These are phyloP conservation scores for Pichia sp. DNA, from an alignment of 1,139 yeast species.

Conservation along the genomic window DNA sequence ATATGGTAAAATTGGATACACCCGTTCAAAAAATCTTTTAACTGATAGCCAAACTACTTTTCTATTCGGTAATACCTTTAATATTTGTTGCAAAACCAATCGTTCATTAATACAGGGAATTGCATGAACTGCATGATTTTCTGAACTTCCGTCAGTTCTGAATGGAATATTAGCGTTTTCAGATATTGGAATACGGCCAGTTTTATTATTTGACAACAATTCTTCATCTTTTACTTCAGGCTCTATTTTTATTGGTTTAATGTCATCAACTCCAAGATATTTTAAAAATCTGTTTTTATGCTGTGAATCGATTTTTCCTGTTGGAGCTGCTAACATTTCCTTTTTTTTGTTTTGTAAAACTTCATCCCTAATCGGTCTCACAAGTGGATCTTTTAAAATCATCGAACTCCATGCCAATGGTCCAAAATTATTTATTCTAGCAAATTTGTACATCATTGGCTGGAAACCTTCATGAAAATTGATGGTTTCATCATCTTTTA, in stretches of 20 bases:
- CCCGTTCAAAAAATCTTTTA: constrained; percentile 38
- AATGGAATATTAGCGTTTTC: not conserved
- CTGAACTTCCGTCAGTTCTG: too few relatives aligned
- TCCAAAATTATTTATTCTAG: constrained; percentile 40
- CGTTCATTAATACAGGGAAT: too few relatives aligned
- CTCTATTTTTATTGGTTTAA: constrained; percentile 17
- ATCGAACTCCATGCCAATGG: constrained; percentile 46
- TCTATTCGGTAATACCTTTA: constrained; percentile 38
- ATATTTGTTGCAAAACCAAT: constrained; percentile 29
- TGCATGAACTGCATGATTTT: too few relatives aligned
- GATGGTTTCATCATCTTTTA: constrained; percentile 24
- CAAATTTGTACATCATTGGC: constrained; percentile 36
- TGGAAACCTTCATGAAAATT: constrained; percentile 40
- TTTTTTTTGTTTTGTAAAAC: constrained; percentile 29
- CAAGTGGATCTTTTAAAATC: constrained; percentile 41
- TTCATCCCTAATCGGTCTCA: constrained; percentile 31
- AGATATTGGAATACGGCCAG: not conserved
- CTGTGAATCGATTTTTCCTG: constrained; percentile 20
- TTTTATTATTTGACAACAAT: too few relatives aligned
- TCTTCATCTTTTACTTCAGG: not conserved
- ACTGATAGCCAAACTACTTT: constrained; percentile 41
- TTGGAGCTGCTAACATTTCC: constrained; percentile 9
- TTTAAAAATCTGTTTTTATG: constrained; percentile 30
- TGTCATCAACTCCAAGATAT: constrained; percentile 32
- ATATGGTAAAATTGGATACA: constrained; percentile 43